Base-by-base conservation (phyloP, 305 asterid species). In the Andrographis paniculata region DNA sequence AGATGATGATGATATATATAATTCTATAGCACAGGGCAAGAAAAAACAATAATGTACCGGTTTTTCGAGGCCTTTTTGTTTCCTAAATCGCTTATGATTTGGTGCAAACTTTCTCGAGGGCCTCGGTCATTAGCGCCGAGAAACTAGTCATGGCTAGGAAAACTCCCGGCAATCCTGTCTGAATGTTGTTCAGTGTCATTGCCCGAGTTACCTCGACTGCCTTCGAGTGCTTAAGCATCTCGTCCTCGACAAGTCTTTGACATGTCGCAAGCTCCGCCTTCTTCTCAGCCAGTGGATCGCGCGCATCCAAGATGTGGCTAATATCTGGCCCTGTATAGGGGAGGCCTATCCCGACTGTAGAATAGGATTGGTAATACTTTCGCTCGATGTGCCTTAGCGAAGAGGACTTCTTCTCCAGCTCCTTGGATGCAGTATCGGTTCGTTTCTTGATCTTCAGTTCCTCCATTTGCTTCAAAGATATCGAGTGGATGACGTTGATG, bases 81-180 rank as follows among this genome's bases (percentile, higher is more conserved):
- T n/a, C n/a, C n/a, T 78, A 72, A 59, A 92, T 92, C 21, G 93
- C 72, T 58, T 92, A 87, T 23, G 97, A 81, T 20, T 74, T 69
- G 3, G 70, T 76, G 70, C 99, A 92, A 19, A 75, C 99, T 1
- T 73, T 51, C 69, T 66, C 91, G 1, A 87, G 94, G 42, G 93
- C 86, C 62, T 81, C 97, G 2, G 78, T 74, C 61, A 87, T 70
- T 66, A 87, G 53, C 11, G 75, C 73, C 9, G 99, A 92, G 59
- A 92, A 92, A 51, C 97, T 87, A 43, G 95, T 78, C 97, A 87
- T 72, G 8, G 97, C 95, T 66, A 84, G 95, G 65, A 92, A 87
- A 48, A 92, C 99, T 21, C 97, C 95, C 0, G 99, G 99, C 73
- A 92, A 52, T 12, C 99, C 99, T 0, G 99, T 87, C 55, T 92